Conservation (phyloP, 148 eudicot species). For the Limonium bicolor region DNA sequence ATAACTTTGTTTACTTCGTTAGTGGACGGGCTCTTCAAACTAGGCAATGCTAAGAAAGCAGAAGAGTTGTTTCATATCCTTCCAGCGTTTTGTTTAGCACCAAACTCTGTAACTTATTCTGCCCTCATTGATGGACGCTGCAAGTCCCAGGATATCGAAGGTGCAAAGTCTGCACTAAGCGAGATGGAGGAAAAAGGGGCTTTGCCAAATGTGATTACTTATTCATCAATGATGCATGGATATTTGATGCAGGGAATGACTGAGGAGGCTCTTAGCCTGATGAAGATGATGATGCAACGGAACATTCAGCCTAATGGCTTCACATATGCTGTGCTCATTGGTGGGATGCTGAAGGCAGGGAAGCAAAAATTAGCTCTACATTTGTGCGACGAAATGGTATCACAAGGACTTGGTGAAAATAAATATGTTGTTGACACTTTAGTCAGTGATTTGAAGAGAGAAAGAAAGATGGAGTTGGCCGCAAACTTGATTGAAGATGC, state of each 20-base stretch:
- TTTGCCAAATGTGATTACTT: conserved; percentile 44
- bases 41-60: conserved; percentile 51
- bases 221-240: conserved; percentile 53
- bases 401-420: conserved; percentile 49
- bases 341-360: conserved; percentile 60
- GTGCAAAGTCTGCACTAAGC: conserved; percentile 36
- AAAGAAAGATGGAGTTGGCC: conserved; percentile 56
- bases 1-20: conserved; percentile 37
- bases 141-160: conserved; percentile 52
- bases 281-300: conserved; percentile 36
- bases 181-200: conserved; percentile 58
- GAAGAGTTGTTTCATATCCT: conserved; percentile 45
- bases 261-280: conserved; percentile 37
- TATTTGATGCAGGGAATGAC: conserved; percentile 49
- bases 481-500: conserved; percentile 29
- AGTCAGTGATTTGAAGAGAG: conserved; percentile 47
- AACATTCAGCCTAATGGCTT: conserved; percentile 47
- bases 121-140: conserved; percentile 61
- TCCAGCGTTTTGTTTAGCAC: conserved; percentile 23
- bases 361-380: conserved; percentile 39
- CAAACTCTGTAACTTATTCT: conserved; percentile 50
- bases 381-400: conserved; percentile 55
- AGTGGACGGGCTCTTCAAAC: conserved; percentile 72
- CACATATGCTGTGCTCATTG: conserved; percentile 47
- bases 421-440: conserved; percentile 43